Conservation (phyloP, 768 basidiomycete genomes). For the Hypsizygus marmoreus region DNA sequence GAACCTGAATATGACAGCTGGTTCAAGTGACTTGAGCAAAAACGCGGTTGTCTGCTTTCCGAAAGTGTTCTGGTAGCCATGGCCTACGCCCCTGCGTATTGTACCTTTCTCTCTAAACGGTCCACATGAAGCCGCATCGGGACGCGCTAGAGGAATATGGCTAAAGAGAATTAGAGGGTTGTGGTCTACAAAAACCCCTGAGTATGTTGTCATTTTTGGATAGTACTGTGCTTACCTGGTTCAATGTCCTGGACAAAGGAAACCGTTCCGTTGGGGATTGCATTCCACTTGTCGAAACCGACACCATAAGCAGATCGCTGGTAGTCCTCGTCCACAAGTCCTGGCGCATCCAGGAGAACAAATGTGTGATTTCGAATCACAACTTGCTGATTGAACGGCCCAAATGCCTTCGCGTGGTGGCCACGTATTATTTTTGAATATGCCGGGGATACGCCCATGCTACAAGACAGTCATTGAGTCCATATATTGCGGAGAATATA, state of each 20-base stretch:
- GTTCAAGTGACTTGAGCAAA: slow-evolving; percentile 66
- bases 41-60: slow-evolving; percentile 80
- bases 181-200: slow-evolving; percentile 21
- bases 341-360: slow-evolving; percentile 73
- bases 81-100: slow-evolving; percentile 75
- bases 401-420: slow-evolving; percentile 65
- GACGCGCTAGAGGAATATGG: slow-evolving; percentile 84
- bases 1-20: slow-evolving; percentile 72
- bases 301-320: slow-evolving; percentile 51
- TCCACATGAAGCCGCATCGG: slow-evolving; percentile 76
- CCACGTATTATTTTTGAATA: slow-evolving; percentile 56
- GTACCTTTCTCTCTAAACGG: slow-evolving; percentile 70
- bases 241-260: slow-evolving; percentile 56
- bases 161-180: slow-evolving; percentile 70
- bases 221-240: slow-evolving; percentile 33
- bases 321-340: slow-evolving; percentile 84
- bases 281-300: slow-evolving; percentile 57
- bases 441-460: slow-evolving; percentile 55
- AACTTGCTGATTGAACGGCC: slow-evolving; percentile 64
- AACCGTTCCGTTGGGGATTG: slow-evolving; percentile 54
- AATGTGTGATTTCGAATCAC: slow-evolving; percentile 70
- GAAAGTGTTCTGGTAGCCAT: slow-evolving; percentile 81
- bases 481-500: background rate
- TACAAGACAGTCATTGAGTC: slow-evolving; percentile 21
- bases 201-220: slow-evolving; percentile 4